phyloP scores from a whole-genome alignment of 1,284 basidiomycete species.

The Papiliotrema laurentii region DNA sequence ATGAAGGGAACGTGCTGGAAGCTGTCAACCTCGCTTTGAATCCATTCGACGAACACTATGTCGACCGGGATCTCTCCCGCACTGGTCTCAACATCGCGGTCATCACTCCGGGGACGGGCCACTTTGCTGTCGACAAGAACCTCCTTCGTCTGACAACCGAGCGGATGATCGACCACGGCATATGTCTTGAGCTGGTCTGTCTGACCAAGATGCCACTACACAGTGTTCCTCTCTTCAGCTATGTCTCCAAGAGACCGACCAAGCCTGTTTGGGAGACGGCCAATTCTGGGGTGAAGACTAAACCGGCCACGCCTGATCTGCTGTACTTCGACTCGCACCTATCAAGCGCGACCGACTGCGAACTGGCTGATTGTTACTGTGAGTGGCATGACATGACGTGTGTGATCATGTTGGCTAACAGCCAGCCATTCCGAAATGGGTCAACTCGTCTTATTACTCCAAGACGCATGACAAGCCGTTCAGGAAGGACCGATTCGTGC shows the following conservation, averaged over 20 bases:
- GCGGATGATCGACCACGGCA: slow-evolving; percentile 92
- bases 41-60: slow-evolving; percentile 90
- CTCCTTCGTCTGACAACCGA: slow-evolving; percentile 89
- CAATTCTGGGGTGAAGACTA: slow-evolving; percentile 44
- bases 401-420: background rate
- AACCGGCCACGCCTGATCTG: slow-evolving; percentile 58
- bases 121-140: slow-evolving; percentile 87
- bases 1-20: slow-evolving; percentile 92
- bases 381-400: slow-evolving; percentile 8
- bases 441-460: slow-evolving; percentile 47
- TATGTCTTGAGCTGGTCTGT: slow-evolving; percentile 82
- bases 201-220: slow-evolving; percentile 91
- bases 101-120: slow-evolving; percentile 90
- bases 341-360: slow-evolving; percentile 28
- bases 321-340: slow-evolving; percentile 65
- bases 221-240: slow-evolving; percentile 83
- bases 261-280: slow-evolving; percentile 49
- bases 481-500: slow-evolving; percentile 80
- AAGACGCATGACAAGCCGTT: slow-evolving; percentile 59
- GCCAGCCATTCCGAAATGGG: slow-evolving; percentile 43
- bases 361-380: slow-evolving; percentile 44
- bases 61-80: slow-evolving; percentile 90
- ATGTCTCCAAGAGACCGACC: slow-evolving; percentile 47
- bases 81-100: slow-evolving; percentile 82
- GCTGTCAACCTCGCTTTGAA: slow-evolving; percentile 90